Base-by-base conservation (phyloP, 805 yeast species). In the Lachancea meyersii region DNA sequence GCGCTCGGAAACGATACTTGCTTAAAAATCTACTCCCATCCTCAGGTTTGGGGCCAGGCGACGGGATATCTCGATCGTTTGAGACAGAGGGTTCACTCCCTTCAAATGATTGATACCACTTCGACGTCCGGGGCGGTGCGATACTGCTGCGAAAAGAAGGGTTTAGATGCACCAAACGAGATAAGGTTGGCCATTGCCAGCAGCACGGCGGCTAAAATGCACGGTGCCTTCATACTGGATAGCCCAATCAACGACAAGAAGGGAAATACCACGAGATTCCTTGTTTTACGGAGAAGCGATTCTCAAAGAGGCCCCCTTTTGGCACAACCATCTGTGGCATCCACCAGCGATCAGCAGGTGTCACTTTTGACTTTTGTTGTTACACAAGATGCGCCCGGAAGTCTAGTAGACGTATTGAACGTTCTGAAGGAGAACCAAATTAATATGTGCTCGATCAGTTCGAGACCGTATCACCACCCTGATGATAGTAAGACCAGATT, bases 41-140 rank as follows among this genome's bases (percentile, higher is more conserved):
- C 98, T 1, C 98, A 91, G 61, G 98, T 89, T 0, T 91, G 98
- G 98, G 94, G 96, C 8, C 98, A 91, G 60, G 81, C 86, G 38
- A 67, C 73, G 2, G 60, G 67, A 18, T 93, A 85, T 67, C 58
- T 84, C 32, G 57, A 67, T 11, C 40, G 46, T 48, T 48, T 68
- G 57, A 45, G 56, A 31, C 43, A 58, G 11, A 57, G 55, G 35
- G 61, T 67, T 30, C 63, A 65, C 13, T 53, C 60, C 18, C 67
- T 75, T 26, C 72, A 71, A 40, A 71, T 64, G 46, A 69, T 83
- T 14, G 96, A 88, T 61, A 71, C 81, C 2, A 70, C 74, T 1
- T 86, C 96, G 0, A 91, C 97, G 0, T 82, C 96, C 0, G 76
- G 75, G 51, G 97, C 96, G 1, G 96, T 93, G 0, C 78, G 78